phyloP scores from a whole-genome alignment of 495 filamentous ascomycete species.

The Podospora bellae-mahoneyi region DNA sequence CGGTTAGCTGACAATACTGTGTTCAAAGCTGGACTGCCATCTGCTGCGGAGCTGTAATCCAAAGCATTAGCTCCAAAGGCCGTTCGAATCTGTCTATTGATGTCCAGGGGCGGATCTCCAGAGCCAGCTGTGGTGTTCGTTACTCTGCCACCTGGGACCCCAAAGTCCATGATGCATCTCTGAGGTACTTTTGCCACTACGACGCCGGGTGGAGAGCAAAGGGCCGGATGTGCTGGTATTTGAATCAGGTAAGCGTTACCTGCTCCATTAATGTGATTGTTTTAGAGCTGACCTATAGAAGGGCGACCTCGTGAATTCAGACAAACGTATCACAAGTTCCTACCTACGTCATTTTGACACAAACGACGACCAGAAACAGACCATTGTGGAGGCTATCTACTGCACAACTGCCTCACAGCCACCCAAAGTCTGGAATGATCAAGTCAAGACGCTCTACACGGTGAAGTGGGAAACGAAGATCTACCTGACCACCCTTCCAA shows the following conservation, averaged over 20 bases:
- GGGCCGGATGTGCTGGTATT: neutral
- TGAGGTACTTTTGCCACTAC: neutral
- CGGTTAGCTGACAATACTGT: too few relatives aligned
- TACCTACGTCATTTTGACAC: too few relatives aligned
- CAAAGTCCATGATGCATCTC: neutral
- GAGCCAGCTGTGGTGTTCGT: neutral
- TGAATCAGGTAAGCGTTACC: too few relatives aligned
- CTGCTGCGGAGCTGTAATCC: conserved; percentile 13
- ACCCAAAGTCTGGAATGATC: neutral
- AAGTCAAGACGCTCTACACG: conserved; percentile 1
- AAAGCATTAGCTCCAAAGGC: conserved; percentile 2
- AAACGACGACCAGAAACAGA: too few relatives aligned
- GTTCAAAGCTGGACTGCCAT: conserved; percentile 14
- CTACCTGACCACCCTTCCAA: conserved; percentile 8
- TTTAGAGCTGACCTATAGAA: too few relatives aligned
- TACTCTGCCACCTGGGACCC: neutral
- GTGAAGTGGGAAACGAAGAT: conserved; percentile 7
- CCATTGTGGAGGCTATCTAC: too few relatives aligned
- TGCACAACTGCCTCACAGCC: too few relatives aligned
- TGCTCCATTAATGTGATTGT: too few relatives aligned
- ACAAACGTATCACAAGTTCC: too few relatives aligned
- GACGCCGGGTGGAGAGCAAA: too few relatives aligned
- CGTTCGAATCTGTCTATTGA: neutral
- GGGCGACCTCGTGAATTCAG: too few relatives aligned
- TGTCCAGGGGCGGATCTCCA: conserved; percentile 7